phyloP scores from a whole-genome alignment of 1,284 basidiomycete genomes.

The Trichosporon inkin region DNA sequence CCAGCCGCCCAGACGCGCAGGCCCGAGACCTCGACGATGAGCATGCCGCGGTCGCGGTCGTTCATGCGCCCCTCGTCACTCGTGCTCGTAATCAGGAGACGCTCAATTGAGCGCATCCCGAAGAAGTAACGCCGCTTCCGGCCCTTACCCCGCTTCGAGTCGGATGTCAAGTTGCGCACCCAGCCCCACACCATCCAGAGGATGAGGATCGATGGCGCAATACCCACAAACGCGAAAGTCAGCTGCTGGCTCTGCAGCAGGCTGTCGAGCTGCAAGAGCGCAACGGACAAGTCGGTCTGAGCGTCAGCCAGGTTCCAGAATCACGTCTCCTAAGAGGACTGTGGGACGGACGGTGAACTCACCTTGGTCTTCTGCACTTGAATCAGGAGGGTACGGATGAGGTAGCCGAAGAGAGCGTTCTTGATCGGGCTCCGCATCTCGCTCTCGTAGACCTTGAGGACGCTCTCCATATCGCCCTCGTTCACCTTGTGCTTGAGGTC shows the following conservation, averaged over 20 bases:
- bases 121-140: slow-evolving; percentile 50
- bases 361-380: slow-evolving; percentile 98
- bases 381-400: slow-evolving; percentile 81
- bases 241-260: slow-evolving; percentile 91
- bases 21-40: slow-evolving; percentile 52
- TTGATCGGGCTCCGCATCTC: slow-evolving; percentile 81
- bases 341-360: not conserved
- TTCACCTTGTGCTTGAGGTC: slow-evolving; percentile 64
- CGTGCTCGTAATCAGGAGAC: slow-evolving; percentile 55
- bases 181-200: slow-evolving; percentile 66
- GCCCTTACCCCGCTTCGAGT: slow-evolving; percentile 47
- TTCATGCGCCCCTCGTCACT: slow-evolving; percentile 46
- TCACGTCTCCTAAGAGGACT: not conserved
- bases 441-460: slow-evolving; percentile 84
- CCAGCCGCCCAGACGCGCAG: slow-evolving; percentile 49
- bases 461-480: slow-evolving; percentile 79
- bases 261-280: slow-evolving; percentile 74
- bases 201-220: slow-evolving; percentile 81
- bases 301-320: not conserved
- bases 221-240: slow-evolving; percentile 94
- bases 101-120: slow-evolving; percentile 61
- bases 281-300: slow-evolving; percentile 89
- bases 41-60: slow-evolving; percentile 50
- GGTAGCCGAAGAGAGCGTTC: slow-evolving; percentile 73
- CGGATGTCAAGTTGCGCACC: slow-evolving; percentile 55